phyloP scores from a whole-genome alignment of 768 basidiomycete genomes.

The Hericium coralloides region DNA sequence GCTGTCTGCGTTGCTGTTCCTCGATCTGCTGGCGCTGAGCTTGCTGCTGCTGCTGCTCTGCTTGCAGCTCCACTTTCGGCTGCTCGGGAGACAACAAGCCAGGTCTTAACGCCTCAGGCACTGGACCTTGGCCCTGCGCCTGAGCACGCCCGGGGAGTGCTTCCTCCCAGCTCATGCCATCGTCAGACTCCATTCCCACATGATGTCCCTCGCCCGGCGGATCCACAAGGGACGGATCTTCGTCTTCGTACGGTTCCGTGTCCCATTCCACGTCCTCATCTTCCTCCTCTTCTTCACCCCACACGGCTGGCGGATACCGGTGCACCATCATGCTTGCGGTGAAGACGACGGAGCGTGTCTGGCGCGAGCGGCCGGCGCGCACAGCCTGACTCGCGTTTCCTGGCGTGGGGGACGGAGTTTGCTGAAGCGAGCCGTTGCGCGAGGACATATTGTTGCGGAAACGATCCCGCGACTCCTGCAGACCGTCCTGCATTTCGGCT shows the following conservation, averaged over 20 bases:
- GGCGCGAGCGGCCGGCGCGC: constrained; percentile 19
- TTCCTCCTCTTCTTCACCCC: constrained; percentile 67
- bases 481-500: constrained; percentile 52
- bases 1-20: constrained; percentile 12
- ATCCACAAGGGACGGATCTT: constrained; percentile 53
- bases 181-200: constrained; percentile 48
- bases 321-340: constrained; percentile 56
- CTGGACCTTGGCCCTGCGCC: constrained; percentile 20
- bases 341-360: constrained; percentile 51
- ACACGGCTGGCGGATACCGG: constrained; percentile 76
- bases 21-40: constrained; percentile 4
- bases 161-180: constrained; percentile 87
- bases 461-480: constrained; percentile 42
- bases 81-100: constrained; percentile 8
- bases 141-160: constrained; percentile 45
- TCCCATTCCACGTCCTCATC: constrained; percentile 54
- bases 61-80: constrained; percentile 22
- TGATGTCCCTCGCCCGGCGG: constrained; percentile 42
- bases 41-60: constrained; percentile 14
- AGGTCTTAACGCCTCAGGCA: constrained; percentile 10
- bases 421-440: constrained; percentile 36
- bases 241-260: constrained; percentile 59
- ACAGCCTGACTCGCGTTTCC: constrained; percentile 27
- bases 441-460: constrained; percentile 43
- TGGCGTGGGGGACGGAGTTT: constrained; percentile 41